These are phyloP conservation scores for Daldinia vernicosa DNA, from an alignment of 495 filamentous ascomycete genomes.

Conservation along the genomic window DNA sequence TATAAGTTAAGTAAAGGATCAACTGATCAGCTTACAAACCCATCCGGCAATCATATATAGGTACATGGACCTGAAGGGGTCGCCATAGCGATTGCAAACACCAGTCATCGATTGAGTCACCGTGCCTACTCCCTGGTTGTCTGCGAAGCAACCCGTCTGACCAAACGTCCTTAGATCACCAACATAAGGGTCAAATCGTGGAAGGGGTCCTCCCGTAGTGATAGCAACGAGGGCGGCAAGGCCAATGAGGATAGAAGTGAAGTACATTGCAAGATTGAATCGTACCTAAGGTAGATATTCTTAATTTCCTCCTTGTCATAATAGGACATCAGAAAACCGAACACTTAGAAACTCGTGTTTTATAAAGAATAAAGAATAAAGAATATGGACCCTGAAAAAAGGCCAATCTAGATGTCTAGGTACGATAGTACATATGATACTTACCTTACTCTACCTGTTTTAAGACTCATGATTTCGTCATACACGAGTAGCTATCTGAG, in stretches of 20 bases:
- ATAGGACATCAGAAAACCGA: neutral
- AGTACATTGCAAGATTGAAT: conserved; percentile 15
- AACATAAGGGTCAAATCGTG: conserved; percentile 21
- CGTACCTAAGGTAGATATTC: neutral
- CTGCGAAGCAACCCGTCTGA: conserved; percentile 3
- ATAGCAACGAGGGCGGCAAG: conserved; percentile 11
- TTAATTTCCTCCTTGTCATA: neutral
- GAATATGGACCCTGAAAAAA: conserved; percentile 6
- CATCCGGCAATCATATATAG: conserved; percentile 24
- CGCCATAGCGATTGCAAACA: conserved; percentile 15
- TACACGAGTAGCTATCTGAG: conserved; percentile 8
- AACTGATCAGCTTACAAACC: conserved; percentile 21
- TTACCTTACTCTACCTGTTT: conserved; percentile 21
- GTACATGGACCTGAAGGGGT: conserved; percentile 23
- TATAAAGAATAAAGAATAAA: conserved; percentile 22
- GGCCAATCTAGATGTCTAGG: neutral
- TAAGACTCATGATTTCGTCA: conserved; percentile 26
- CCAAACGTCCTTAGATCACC: conserved; percentile 35
- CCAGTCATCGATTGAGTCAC: conserved; percentile 34
- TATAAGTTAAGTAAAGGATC: too few species aligned
- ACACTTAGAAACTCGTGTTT: neutral
- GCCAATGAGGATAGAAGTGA: conserved; percentile 3
- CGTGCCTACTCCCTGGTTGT: conserved; percentile 38
- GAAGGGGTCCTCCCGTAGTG: conserved; percentile 3
- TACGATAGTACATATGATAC: neutral